Conservation (phyloP, 1,139 yeast genomes). For the Debaryomycetaceae sp. region DNA sequence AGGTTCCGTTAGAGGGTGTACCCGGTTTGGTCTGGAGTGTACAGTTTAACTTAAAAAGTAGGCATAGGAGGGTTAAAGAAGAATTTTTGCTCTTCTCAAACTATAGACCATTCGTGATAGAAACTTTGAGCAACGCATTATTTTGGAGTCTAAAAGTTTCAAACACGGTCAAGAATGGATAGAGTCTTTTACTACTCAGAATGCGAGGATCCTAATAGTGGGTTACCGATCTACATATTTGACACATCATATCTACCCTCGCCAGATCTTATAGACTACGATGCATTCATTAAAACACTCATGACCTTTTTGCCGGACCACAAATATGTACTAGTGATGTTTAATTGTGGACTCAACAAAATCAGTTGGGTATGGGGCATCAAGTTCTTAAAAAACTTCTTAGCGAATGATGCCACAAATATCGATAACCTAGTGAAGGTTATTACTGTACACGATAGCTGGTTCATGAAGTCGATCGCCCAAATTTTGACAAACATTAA, state of each 20-base stretch:
- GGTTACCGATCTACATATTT: slow-evolving; percentile 65
- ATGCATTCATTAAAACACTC: slow-evolving; percentile 38
- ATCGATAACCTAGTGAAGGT: slow-evolving; percentile 51
- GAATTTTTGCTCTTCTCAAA: too few relatives aligned
- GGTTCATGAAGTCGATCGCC: slow-evolving; percentile 80
- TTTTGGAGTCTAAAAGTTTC: too few relatives aligned
- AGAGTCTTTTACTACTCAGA: slow-evolving; percentile 59
- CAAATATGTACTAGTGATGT: slow-evolving; percentile 65
- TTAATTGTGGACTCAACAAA: slow-evolving; percentile 73
- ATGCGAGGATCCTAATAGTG: slow-evolving; percentile 56
- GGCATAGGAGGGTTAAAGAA: too few relatives aligned
- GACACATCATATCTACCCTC: slow-evolving; percentile 74
- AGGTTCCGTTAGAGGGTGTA: too few relatives aligned
- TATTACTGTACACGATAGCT: slow-evolving; percentile 85
- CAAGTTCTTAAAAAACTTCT: slow-evolving; percentile 65
- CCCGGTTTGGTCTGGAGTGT: too few relatives aligned
- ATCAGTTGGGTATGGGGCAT: slow-evolving; percentile 77
- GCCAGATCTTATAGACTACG: slow-evolving; percentile 44
- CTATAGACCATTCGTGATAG: too few relatives aligned
- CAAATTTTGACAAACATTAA: slow-evolving; percentile 62
- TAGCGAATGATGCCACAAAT: slow-evolving; percentile 47
- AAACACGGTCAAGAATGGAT: slow-evolving; percentile 25
- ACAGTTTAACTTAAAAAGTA: too few relatives aligned
- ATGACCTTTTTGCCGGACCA: slow-evolving; percentile 46
- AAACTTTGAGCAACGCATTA: too few relatives aligned